phyloP scores from a whole-genome alignment of 257 asterid species.

The Jacaranda copaia region DNA sequence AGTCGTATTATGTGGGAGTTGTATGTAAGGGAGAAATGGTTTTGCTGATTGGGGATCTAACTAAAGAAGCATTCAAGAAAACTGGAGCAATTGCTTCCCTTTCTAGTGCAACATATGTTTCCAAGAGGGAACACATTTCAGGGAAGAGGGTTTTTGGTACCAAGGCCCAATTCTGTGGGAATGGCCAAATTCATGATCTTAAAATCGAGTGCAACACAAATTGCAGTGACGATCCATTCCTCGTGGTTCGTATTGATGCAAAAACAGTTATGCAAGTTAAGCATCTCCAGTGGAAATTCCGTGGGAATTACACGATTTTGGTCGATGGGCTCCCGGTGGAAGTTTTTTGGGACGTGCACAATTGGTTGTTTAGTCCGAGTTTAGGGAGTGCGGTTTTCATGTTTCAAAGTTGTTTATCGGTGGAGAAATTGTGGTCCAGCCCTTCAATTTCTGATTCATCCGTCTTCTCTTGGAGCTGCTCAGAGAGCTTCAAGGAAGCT shows the following conservation, averaged over 20 bases:
- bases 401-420: conserved; percentile 63
- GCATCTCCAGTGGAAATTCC: conserved; percentile 80
- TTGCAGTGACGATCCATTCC: conserved; percentile 59
- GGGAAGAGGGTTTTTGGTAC: conserved; percentile 76
- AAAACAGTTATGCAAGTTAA: conserved; percentile 75
- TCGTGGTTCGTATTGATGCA: conserved; percentile 65
- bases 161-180: conserved; percentile 68
- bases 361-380: conserved; percentile 75
- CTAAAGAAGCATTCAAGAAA: conserved; percentile 78
- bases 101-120: conserved; percentile 54
- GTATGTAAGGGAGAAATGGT: conserved; percentile 64
- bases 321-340: conserved; percentile 86
- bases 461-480: conserved; percentile 55
- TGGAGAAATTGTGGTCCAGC: conserved; percentile 60
- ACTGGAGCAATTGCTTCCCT: conserved; percentile 49
- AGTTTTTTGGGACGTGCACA: conserved; percentile 89
- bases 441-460: conserved; percentile 47
- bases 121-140: conserved; percentile 72
- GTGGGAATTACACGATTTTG: conserved; percentile 72
- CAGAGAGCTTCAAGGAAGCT: conserved; percentile 50
- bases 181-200: conserved; percentile 75
- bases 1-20: conserved; percentile 70
- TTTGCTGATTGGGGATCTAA: conserved; percentile 77
- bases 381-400: conserved; percentile 80
- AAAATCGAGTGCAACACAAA: conserved; percentile 68